Percentiles rank a stretch among this genome's conserved stretches.
phyloP scores from a whole-genome alignment of 2,329 filamentous ascomycete species.

The Alternaria novae-zelandiae region DNA sequence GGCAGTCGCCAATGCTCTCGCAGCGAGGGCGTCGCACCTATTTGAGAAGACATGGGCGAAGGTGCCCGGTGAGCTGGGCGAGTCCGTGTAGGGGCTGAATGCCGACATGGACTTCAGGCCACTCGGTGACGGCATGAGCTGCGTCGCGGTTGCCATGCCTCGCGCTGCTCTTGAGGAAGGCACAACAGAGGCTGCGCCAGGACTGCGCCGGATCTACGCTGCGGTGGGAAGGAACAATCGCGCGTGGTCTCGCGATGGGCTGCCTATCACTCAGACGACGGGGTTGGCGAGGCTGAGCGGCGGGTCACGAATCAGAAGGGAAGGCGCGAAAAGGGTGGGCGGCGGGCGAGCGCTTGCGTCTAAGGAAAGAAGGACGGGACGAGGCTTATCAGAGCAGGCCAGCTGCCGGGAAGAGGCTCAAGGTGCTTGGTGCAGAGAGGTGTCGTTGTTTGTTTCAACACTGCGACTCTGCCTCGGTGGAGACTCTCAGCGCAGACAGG shows the following conservation, averaged over 20 bases:
- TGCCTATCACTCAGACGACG: conserved; percentile 11
- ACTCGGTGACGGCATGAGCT: conserved; percentile 55
- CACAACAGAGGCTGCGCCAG: conserved; percentile 30
- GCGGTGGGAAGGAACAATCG: neutral
- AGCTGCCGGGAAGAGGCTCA: conserved; percentile 27
- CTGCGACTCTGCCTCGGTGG: conserved; percentile 15
- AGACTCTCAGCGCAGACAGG: conserved; percentile 10
- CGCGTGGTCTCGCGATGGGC: neutral
- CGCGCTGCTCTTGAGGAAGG: conserved; percentile 20
- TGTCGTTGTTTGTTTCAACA: conserved; percentile 30
- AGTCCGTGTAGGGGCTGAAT: conserved; percentile 60
- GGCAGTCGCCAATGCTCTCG: neutral
- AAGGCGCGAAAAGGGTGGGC: conserved; percentile 28
- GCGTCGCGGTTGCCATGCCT: conserved; percentile 50
- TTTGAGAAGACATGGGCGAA: conserved; percentile 52
- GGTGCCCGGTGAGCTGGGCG: conserved; percentile 56
- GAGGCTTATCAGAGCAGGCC: conserved; percentile 29
- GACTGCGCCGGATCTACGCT: conserved; percentile 23
- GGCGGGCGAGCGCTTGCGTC: conserved; percentile 25
- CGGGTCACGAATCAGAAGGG: conserved; percentile 26
- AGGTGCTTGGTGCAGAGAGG: conserved; percentile 5
- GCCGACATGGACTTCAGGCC: conserved; percentile 50
- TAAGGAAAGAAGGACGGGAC: conserved; percentile 13
- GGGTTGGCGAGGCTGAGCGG: conserved; percentile 30
- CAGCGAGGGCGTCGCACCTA: conserved; percentile 53